Base-by-base conservation (phyloP, 805 yeast species). In the Suhomyces sp. region DNA sequence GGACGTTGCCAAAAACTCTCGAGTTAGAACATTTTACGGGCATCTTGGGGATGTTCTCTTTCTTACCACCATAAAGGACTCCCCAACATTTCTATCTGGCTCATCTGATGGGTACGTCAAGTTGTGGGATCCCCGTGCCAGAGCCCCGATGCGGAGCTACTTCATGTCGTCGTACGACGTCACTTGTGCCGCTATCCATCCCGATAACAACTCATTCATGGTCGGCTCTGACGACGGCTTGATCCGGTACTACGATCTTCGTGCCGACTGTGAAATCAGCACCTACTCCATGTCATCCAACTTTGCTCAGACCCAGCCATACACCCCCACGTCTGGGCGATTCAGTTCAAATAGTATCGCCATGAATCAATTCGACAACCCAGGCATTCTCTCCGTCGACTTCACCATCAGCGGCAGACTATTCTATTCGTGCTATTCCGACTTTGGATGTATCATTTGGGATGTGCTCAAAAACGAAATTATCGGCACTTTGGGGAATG, bases 211-310 rank as follows among this genome's bases (percentile, higher is more conserved):
- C 53, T 78, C 89, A 1, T 82, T 91, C 58, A 82, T 80, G 0
- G 77, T 86, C 2, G 97, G 97, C 1, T 79, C 87, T 44, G 97
- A 90, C 61, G 96, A 88, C 64, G 92, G 93, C 3, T 65, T 77
- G 0, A 72, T 88, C 22, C 76, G 87, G 53, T 67, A 89, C 50
- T 87, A 81, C 66, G 97, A 91, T 64, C 66, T 89, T 44, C 76
- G 97, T 55, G 77, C 91, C 1, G 96, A 88, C 63, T 82, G 94
- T 56, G 85, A 81, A 56, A 62, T 90, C 43, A 77, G 82, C 7
- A 64, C 60, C 15, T 89, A 83, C 65, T 67, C 60, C 21, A 57
- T 72, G 46, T 53, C 59, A 6, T 52, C 58, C 7, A 53, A 53
- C 33, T 40, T 52, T 19, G 20, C 50, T 13, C 43, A 46, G 8